Conservation (phyloP, 176 grass and related monocot species). For the Saccharum officinarum region DNA sequence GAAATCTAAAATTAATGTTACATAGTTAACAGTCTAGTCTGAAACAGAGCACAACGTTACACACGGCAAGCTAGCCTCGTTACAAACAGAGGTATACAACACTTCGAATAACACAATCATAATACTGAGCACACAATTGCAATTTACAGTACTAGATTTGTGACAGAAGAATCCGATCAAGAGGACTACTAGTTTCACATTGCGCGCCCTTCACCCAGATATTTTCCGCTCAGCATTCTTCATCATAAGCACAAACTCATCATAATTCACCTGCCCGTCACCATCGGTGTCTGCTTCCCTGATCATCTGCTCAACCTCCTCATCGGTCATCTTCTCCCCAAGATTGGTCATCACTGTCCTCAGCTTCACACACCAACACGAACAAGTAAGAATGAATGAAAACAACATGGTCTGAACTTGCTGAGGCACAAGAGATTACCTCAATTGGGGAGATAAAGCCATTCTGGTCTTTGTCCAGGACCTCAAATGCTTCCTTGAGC, state of each 20-base stretch:
- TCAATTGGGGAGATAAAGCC: conserved; percentile 77
- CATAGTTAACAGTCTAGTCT: not conserved
- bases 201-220: conserved; percentile 28
- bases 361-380: conserved; percentile 38
- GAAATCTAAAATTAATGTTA: not conserved
- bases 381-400: not conserved
- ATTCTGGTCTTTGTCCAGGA: conserved; percentile 81
- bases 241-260: conserved; percentile 77
- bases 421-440: conserved; percentile 22
- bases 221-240: conserved; percentile 49
- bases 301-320: conserved; percentile 78
- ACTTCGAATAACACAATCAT: conserved; percentile 3
- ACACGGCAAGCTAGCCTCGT: not conserved
- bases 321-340: conserved; percentile 65
- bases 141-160: conserved; percentile 23
- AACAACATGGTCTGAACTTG: not conserved
- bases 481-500: conserved; percentile 76
- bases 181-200: not conserved
- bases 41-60: conserved; percentile 16
- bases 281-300: conserved; percentile 66
- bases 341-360: conserved; percentile 74
- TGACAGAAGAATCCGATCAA: not conserved
- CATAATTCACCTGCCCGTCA: conserved; percentile 64
- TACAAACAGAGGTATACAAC: not conserved
- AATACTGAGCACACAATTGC: conserved; percentile 11